Evolutionary conservation across 306 rosid genomes (phyloP), one percentile per base, ranked within the genome.

Genomic region (Cucumis cinereus): DNA sequence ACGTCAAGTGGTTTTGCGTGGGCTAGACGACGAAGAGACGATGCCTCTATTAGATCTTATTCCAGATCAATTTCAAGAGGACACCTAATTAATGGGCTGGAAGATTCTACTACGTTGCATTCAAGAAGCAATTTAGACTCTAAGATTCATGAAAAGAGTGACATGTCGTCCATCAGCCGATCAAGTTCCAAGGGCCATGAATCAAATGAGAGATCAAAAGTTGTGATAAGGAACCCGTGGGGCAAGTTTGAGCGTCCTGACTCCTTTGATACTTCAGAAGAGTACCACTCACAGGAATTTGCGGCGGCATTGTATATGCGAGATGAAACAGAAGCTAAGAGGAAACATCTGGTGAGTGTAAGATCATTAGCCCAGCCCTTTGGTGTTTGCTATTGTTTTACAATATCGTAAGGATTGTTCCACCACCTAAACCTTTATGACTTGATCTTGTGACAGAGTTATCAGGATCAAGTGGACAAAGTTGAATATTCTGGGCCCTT

Each of bases 1-100:
- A 95, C 89, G 58, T 92, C 98, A 78, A 90, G 99, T 76, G 97
- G 99, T 75, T 95, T 95, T 81, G 93, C 99, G 22, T 95, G 99
- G 99, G 98, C 98, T 1, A 95, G 87, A 86, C 89, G 98, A 84
- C 92, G 87, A 41, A 90, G 76, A 82, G 99, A 94, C 14, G 95
- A 90, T 36, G 24, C 85, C 55, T 77, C 88, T 12, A 64, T 74
- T 50, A 83, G 91, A 88, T 83, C 96, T 23, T 96, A 92, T 75
- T 80, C 79, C 49, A 87, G 98, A 61, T 88, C 99, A 60, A 89
- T 85, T 79, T 95, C 99, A 10, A 86, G 91, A 82, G 98, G 99
- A 74, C 83, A 90, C 73, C 76, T 90, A 75, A 84, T 80, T 59
- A 90, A 86, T 80, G 38, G 85, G 24, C 78, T 81, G 77, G 99